These are phyloP conservation scores for Metschnikowia arizonensis DNA, from an alignment of 805 yeast species.

Conservation along the genomic window DNA sequence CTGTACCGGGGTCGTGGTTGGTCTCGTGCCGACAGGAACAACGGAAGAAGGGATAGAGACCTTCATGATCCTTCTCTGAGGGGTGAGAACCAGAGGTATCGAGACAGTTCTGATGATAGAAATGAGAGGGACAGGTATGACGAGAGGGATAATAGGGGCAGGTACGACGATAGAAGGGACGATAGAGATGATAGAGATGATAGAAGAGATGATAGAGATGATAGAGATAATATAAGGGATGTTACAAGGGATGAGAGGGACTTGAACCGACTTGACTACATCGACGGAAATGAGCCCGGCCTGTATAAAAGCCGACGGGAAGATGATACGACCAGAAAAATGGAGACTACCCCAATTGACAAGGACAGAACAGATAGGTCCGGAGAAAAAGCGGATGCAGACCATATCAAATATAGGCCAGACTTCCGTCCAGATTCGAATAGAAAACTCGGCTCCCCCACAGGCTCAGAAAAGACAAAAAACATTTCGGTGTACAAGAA, in stretches of 20 bases:
- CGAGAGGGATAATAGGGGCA: neutral
- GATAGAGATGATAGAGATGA: neutral
- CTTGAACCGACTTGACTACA: neutral
- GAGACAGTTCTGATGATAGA: neutral
- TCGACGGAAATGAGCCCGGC: neutral
- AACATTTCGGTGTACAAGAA: conserved; percentile 8
- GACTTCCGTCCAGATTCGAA: neutral
- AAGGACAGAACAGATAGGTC: neutral
- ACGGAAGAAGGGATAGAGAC: neutral
- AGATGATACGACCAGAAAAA: neutral
- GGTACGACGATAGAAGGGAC: neutral
- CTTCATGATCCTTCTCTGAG: neutral
- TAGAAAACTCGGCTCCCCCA: neutral
- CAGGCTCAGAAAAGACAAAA: neutral
- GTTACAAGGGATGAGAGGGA: neutral
- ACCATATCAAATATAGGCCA: neutral
- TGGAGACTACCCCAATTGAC: neutral
- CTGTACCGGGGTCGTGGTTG: conserved; percentile 19
- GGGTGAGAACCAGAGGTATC: neutral
- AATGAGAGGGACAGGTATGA: neutral
- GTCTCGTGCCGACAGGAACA: neutral
- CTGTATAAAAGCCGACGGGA: neutral
- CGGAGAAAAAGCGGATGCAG: neutral
- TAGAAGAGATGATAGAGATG: neutral
- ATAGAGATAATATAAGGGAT: neutral